Evolutionary conservation across 441 rosid genomes (phyloP).

Genomic region (Isatis lusitanica): DNA sequence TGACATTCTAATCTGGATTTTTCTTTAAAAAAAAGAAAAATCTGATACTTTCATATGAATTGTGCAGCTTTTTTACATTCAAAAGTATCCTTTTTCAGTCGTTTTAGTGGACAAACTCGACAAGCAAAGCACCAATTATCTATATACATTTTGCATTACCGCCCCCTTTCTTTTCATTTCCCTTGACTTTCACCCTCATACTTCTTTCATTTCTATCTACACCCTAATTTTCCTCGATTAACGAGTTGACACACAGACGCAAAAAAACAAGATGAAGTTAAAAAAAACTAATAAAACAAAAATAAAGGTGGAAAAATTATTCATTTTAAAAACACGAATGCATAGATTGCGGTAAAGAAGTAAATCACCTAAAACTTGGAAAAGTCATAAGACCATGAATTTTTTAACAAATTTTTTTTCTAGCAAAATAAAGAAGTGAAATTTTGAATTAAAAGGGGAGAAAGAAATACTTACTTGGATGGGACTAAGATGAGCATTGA

Average conservation of each 20-base stretch:
- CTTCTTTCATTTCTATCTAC: background rate
- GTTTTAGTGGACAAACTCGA: too few species aligned
- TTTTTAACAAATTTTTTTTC: background rate
- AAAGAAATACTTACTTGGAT: constrained; percentile 54
- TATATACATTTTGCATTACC: background rate
- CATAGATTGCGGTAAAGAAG: background rate
- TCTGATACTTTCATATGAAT: background rate
- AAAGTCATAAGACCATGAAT: background rate
- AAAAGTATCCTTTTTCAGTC: too few species aligned
- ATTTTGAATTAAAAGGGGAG: background rate
- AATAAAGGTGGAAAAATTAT: background rate
- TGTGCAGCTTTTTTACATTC: background rate
- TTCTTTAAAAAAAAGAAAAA: background rate
- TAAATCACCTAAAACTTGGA: too few species aligned
- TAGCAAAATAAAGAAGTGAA: background rate
- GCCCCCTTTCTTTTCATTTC: background rate
- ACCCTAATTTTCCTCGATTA: background rate
- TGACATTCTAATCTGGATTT: background rate
- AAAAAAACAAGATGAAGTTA: background rate
- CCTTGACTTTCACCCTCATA: background rate
- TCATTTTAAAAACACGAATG: background rate
- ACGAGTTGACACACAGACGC: background rate
- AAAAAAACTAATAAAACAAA: background rate
- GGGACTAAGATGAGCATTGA: constrained; percentile 71
- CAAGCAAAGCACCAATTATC: background rate